Evolutionary conservation across 805 yeast genomes (phyloP), one percentile per base, ranked within the genome.

Genomic region (Pichia kluyveri): DNA sequence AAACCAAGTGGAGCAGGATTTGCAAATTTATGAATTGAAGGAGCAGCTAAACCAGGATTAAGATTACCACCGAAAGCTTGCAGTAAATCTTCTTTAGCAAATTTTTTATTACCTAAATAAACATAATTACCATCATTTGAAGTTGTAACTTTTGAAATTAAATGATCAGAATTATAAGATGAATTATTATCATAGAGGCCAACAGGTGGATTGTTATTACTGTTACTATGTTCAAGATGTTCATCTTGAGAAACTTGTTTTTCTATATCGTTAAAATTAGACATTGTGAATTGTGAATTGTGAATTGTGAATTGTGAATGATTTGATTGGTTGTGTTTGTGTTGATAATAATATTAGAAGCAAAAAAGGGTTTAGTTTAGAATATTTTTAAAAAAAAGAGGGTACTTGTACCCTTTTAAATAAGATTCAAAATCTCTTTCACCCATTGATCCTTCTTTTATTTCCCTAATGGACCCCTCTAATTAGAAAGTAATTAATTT

Each of bases 41-140:
- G 74, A n/a, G 75, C 72, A 30, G 77, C 63, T 48, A 70, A 42
- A 71, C 87, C 91, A 26, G 93, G 87, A 55, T 81, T 80, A 61
- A 85, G 68, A 18, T 84, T 73, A 81, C 96, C 96, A 64, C 95
- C 96, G 54, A 84, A 84, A 2, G 91, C 91, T 27, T 65, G 65
- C 45, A 70, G 66, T 48, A 84, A 69, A 44, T 84, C 90, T 45
- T 71, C 63, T 56, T 73, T 77, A 47, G 78, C 70, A 52, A 83
- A 87, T 62, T 76, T 81, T 52, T 83, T 80, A 57, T 80, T 74
- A 5, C 96, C 96, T 54, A 87, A 76, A 53, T 71, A 78, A 48
- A 87, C 71, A 60, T 78, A 81, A 42, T 83, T 83, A 40, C 80
- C 80, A 56, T 80, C 83, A 3, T 61, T 68, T 18, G 86, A 76